Evolutionary conservation across 78 protist species (phyloP).

Genomic region (Chrysochromulina tobinii): DNA sequence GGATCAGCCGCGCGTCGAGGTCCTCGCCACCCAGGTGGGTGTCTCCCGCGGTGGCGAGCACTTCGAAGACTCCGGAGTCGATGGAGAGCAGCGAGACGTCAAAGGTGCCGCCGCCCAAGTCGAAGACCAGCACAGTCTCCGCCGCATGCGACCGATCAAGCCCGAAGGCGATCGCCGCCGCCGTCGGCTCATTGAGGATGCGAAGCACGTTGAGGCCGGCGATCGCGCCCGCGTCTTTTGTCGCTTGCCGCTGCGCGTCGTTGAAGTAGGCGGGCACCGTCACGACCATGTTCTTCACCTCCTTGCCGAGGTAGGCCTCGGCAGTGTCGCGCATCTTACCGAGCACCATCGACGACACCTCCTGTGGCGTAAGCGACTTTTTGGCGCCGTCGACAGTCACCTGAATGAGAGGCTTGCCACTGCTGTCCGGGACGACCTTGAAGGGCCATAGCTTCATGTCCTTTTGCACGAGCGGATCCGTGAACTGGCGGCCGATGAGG

Average conservation of each 20-base stretch:
- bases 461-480: slow-evolving; percentile 32
- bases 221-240: slow-evolving; percentile 73
- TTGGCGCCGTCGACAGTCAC: background rate
- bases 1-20: slow-evolving; percentile 70
- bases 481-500: slow-evolving; percentile 41
- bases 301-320: background rate
- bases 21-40: slow-evolving; percentile 99
- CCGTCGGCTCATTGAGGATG: slow-evolving; percentile 89
- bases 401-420: slow-evolving; percentile 50
- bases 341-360: slow-evolving; percentile 52
- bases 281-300: slow-evolving; percentile 75
- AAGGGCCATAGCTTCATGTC: slow-evolving; percentile 88
- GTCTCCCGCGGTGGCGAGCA: slow-evolving; percentile 95
- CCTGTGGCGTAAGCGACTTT: slow-evolving; percentile 23
- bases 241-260: slow-evolving; percentile 58
- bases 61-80: slow-evolving; percentile 75
- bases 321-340: slow-evolving; percentile 41
- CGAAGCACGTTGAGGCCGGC: slow-evolving; percentile 35
- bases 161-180: slow-evolving; percentile 79
- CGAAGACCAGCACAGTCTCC: slow-evolving; percentile 87
- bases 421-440: slow-evolving; percentile 64
- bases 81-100: slow-evolving; percentile 84
- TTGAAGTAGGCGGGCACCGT: slow-evolving; percentile 96
- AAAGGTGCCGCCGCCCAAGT: slow-evolving; percentile 95
- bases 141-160: background rate